Conservation (phyloP, 768 basidiomycete genomes). For the Coprinellus aureogranulatus region DNA sequence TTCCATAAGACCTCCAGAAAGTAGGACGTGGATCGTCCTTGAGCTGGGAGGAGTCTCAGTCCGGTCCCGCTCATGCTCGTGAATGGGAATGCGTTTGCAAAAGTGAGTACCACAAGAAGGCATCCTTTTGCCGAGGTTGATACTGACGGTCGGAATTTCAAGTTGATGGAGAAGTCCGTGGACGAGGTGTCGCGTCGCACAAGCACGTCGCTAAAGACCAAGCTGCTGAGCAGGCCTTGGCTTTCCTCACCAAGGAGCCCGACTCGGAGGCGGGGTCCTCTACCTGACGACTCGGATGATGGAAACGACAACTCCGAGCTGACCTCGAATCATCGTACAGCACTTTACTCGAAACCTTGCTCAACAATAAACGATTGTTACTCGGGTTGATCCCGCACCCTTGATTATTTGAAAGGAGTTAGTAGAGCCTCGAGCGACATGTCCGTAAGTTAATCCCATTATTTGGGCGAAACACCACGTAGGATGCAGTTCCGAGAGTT, state of each 20-base stretch:
- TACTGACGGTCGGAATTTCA: constrained; percentile 12
- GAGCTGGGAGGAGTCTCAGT: constrained; percentile 51
- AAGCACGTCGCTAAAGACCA: constrained; percentile 49
- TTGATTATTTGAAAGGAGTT: not conserved
- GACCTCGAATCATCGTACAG: no score
- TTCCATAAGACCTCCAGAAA: constrained; percentile 52
- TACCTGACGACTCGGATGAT: not conserved
- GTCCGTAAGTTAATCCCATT: no score
- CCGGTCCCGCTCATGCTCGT: constrained; percentile 44
- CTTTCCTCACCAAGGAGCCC: constrained; percentile 24
- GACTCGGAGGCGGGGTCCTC: not conserved
- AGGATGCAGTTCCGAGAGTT: no score
- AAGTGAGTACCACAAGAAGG: constrained; percentile 40
- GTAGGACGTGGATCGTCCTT: constrained; percentile 40
- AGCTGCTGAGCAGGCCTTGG: constrained; percentile 48
- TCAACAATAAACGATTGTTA: no score
- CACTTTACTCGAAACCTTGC: no score
- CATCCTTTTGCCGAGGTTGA: constrained; percentile 4
- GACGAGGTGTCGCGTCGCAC: constrained; percentile 46
- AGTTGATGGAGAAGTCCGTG: constrained; percentile 54
- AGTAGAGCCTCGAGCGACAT: no score
- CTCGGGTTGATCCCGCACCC: not conserved
- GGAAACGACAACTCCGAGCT: no score
- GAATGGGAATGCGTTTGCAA: constrained; percentile 61
- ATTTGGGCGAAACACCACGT: no score